Percentiles rank a stretch among this genome's conserved stretches.
These are phyloP conservation scores for Akanthomyces uredinophilus DNA, from an alignment of 2,329 filamentous ascomycete genomes.

Conservation along the genomic window DNA sequence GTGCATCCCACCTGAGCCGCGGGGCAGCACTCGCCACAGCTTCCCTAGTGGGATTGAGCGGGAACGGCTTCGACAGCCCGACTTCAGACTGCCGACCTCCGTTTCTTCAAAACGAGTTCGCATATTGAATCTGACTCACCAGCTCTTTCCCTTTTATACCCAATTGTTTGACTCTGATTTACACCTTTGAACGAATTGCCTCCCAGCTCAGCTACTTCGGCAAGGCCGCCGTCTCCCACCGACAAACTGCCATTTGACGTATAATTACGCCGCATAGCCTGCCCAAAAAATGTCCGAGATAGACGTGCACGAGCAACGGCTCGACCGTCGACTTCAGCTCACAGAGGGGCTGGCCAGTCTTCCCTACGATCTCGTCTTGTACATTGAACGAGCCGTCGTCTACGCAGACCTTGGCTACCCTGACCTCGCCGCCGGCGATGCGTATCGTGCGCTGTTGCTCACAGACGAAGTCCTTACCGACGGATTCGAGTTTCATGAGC, in stretches of 20 bases:
- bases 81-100: not conserved
- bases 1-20: slow-evolving; percentile 1
- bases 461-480: slow-evolving; percentile 76
- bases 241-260: not conserved
- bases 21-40: slow-evolving; percentile 3
- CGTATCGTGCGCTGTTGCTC: slow-evolving; percentile 83
- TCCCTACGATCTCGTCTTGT: slow-evolving; percentile 60
- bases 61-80: not conserved
- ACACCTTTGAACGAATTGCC: too few species aligned
- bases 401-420: slow-evolving; percentile 77
- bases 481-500: slow-evolving; percentile 75
- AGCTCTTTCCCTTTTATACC: not conserved
- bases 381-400: slow-evolving; percentile 63
- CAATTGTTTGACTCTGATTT: not conserved
- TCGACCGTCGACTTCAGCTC: slow-evolving; percentile 50
- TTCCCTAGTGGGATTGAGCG: not conserved
- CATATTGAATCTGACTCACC: too few species aligned
- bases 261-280: not conserved
- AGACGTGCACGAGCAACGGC: slow-evolving; percentile 35
- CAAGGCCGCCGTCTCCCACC: not conserved
- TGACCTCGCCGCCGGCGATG: slow-evolving; percentile 83
- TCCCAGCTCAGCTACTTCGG: not conserved
- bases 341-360: slow-evolving; percentile 48
- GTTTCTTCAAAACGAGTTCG: not conserved
- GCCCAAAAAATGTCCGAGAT: slow-evolving; percentile 8